A percentile compares a stretch with the other conserved stretches of the same genome.
phyloP scores from a whole-genome alignment of 2,329 filamentous ascomycete genomes.

The Verticillium isaacii region DNA sequence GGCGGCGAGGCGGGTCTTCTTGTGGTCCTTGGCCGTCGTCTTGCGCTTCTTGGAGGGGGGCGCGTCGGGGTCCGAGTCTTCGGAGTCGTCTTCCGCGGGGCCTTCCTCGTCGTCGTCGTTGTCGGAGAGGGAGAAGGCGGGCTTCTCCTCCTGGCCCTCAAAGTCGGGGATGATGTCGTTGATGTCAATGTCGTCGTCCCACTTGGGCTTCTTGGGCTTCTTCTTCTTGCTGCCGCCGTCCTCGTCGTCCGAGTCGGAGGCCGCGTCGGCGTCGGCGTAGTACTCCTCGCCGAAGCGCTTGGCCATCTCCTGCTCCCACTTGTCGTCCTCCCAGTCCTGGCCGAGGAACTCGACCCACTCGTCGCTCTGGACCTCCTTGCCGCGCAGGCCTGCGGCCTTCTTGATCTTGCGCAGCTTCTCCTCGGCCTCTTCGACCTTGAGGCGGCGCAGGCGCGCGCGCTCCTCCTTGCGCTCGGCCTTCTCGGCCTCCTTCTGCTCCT shows the following conservation, averaged over 20 bases:
- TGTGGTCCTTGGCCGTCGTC: constrained; percentile 52
- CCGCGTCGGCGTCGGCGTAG: constrained; percentile 69
- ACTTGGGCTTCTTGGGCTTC: constrained; percentile 75
- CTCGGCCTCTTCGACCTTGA: constrained; percentile 89
- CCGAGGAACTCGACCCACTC: constrained; percentile 85
- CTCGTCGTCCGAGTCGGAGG: constrained; percentile 59
- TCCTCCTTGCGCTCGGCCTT: constrained; percentile 74
- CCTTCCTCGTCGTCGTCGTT: constrained; percentile 23
- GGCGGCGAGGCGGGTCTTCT: constrained; percentile 51
- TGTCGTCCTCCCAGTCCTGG: constrained; percentile 80
- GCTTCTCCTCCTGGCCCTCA: constrained; percentile 58
- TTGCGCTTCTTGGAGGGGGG: constrained; percentile 52
- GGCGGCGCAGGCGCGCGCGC: constrained; percentile 74
- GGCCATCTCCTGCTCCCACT: constrained; percentile 89
- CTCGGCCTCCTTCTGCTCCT: constrained; percentile 71
- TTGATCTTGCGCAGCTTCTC: constrained; percentile 84
- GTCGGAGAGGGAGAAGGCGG: constrained; percentile 53
- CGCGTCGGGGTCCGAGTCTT: constrained; percentile 36
- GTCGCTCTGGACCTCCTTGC: constrained; percentile 62
- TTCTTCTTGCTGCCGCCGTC: constrained; percentile 57
- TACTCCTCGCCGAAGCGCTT: constrained; percentile 87
- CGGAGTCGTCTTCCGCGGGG: constrained; percentile 23
- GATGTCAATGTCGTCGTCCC: constrained; percentile 98
- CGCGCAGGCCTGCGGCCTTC: constrained; percentile 75
- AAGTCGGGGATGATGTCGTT: constrained; percentile 87